Evolutionary conservation across 805 yeast species (phyloP), one percentile per base, ranked within the genome.

Genomic region (Blastobotrys americana): DNA sequence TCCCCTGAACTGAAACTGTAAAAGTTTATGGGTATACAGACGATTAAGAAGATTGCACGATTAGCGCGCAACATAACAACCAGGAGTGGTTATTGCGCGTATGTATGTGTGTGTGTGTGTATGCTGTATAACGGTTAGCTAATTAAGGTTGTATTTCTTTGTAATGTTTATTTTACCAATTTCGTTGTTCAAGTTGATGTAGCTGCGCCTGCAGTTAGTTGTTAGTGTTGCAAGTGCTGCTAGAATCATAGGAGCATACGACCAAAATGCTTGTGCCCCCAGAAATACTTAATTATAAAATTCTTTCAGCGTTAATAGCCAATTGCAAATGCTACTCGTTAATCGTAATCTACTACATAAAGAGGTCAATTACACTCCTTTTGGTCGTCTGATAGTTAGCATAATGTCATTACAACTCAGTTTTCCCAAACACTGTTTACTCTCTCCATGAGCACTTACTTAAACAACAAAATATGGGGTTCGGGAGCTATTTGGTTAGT

Each of bases 391-490:
- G 31, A 25, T n/a, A n/a, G n/a, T n/a, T n/a, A n/a, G n/a, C n/a
- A n/a, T n/a, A n/a, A n/a, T n/a, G n/a, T n/a, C n/a, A n/a, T n/a
- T n/a, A n/a, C n/a, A n/a, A n/a, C n/a, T n/a, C n/a, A n/a, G n/a
- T n/a, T n/a, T n/a, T n/a, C n/a, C n/a, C n/a, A n/a, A n/a, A n/a
- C n/a, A n/a, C n/a, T n/a, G n/a, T n/a, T n/a, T n/a, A n/a, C n/a
- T n/a, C 31, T 13, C 8, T 25, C 31, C 8, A 25, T 25, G 13
- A 13, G 31, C 13, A 35, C 40, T 42, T 63, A 52, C 67, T 84
- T 83, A 68, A 93, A 93, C 49, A 93, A 71, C 50, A 93, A 69
- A 49, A 93, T 93, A 61, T 93, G 98, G 20, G 99, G 99, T 65
- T 93, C 99, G 37, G 99, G 99, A 1, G 97, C 84, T 60, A 37